Conservation (phyloP, 768 basidiomycete genomes). For the Hebeloma cylindrosporum region DNA sequence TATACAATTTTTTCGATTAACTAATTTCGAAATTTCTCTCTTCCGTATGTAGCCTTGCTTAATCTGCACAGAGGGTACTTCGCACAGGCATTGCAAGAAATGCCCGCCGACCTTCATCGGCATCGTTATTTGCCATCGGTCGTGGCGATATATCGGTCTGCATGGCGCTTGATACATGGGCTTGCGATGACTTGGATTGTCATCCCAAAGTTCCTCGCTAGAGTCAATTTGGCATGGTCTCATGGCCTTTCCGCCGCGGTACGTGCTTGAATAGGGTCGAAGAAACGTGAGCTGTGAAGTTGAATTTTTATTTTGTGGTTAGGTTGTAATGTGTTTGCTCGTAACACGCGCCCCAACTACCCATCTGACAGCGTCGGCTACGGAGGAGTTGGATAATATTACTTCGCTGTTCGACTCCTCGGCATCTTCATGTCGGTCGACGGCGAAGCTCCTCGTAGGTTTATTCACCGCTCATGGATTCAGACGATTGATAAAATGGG, state of each 20-base stretch:
- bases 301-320: not conserved
- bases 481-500: no score
- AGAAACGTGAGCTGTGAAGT: not conserved
- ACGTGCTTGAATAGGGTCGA: slow-evolving; percentile 23
- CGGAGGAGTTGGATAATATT: slow-evolving; percentile 48
- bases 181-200: slow-evolving; percentile 43
- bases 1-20: no score
- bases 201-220: slow-evolving; percentile 41
- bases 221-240: slow-evolving; percentile 62
- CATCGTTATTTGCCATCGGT: slow-evolving; percentile 71
- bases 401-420: slow-evolving; percentile 47
- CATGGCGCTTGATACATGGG: slow-evolving; percentile 61
- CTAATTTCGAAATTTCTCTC: not conserved
- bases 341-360: slow-evolving; percentile 50
- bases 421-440: slow-evolving; percentile 43
- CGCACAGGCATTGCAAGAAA: slow-evolving; percentile 62
- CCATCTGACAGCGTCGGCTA: slow-evolving; percentile 44
- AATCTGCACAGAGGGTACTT: slow-evolving; percentile 70
- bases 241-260: slow-evolving; percentile 65
- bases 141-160: slow-evolving; percentile 69
- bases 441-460: slow-evolving; percentile 45
- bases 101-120: slow-evolving; percentile 52
- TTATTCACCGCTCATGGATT: not conserved
- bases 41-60: slow-evolving; percentile 45
- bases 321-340: slow-evolving; percentile 63